Conservation (phyloP, 305 asterid species). For the Fraxinus xanthoxyloides region DNA sequence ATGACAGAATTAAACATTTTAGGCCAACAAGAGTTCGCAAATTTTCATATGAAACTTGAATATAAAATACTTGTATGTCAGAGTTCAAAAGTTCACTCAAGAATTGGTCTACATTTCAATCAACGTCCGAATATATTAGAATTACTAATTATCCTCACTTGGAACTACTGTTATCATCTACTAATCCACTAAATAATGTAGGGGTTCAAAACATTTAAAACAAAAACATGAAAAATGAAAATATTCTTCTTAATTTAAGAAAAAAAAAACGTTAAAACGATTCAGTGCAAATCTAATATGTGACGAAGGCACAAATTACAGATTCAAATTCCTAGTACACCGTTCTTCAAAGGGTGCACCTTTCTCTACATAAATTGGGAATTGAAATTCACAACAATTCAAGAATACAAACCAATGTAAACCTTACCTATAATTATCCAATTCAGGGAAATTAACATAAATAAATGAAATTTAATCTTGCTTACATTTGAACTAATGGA, state of each 20-base stretch:
- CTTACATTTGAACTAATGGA: not conserved
- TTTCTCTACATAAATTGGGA: not conserved
- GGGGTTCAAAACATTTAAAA: not conserved
- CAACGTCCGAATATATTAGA: not conserved
- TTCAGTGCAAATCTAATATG: not conserved
- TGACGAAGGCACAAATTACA: not conserved
- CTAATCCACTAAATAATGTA: not conserved
- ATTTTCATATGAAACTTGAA: not conserved
- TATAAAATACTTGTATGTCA: not conserved
- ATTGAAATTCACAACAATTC: not conserved
- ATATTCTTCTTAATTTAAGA: too few species aligned
- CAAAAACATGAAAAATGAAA: not conserved
- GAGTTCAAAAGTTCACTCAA: not conserved
- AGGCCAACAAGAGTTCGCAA: not conserved
- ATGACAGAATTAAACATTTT: not conserved
- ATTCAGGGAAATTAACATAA: not conserved
- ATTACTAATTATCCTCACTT: not conserved
- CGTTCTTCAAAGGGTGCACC: not conserved
- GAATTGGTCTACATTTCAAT: not conserved
- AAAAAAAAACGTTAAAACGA: not conserved
- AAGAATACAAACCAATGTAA: not conserved
- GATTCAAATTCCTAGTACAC: not conserved
- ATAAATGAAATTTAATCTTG: conserved; percentile 2
- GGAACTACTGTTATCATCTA: not conserved
- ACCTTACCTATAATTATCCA: not conserved